Base-by-base conservation (phyloP, 164 flowering plant species). In the Umbilicus rupestris region DNA sequence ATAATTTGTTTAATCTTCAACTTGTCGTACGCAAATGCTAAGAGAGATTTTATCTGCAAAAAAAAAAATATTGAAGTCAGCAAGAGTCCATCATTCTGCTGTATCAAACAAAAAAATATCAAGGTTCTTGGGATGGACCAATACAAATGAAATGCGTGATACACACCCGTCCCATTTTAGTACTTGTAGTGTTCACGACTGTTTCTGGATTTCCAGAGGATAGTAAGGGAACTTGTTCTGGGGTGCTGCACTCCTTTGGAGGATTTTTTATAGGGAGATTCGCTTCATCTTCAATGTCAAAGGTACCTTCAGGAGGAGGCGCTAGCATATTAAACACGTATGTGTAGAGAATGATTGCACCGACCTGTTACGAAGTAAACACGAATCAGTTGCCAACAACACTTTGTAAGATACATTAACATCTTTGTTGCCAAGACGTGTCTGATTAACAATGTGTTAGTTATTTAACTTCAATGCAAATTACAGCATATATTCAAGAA, bases 271-370 rank as follows among this genome's bases (percentile, higher is more conserved):
- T 37, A 7, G 88, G 87, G 73, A 84, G 78, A 73, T 57, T 66
- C 49, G 46, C 68, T 33, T 47, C 55, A 24, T 79, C 86, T 35
- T 84, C 96, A 67, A 77, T 37, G 63, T 91, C 92, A 77, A 85
- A 93, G 59, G 89, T 80, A 58, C 95, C 97, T 70, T 80, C 94
- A 5, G 86, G 86, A 44, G 98, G 97, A 68, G 98, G 98, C 28
- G 96, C 82, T 68, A 94, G 82, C 99, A 94, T 94, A n/a, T 84
- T 73, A 72, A 83, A 94, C 39, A 94, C 97, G 77, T 91, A 94
- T 9, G 97, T 94, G 73, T 94, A 91, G 14, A 91, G 76, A 73
- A 91, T 68, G 58, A 94, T 89, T 39, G 99, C 99, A 73, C 99
- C 97, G 68, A 94, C 99, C 99, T 94, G 73, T 5, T n/a, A 47